A percentile compares a stretch with the other conserved stretches of the same genome.
Evolutionary conservation across 1,139 yeast genomes (phyloP).

Genomic region (Pichiaceae sp.): DNA sequence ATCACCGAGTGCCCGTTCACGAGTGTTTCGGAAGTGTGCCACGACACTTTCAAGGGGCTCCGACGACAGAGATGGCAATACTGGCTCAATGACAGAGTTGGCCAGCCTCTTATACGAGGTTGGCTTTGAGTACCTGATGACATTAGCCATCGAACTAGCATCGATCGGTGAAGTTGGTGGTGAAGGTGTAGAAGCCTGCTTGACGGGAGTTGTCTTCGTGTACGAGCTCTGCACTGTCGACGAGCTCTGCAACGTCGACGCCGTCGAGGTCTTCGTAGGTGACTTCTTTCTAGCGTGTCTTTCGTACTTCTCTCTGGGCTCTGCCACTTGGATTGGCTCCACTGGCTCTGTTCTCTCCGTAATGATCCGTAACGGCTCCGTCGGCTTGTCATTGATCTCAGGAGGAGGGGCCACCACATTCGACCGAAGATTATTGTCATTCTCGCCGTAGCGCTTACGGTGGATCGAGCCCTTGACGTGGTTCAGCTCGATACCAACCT

Average conservation of each 20-base stretch:
- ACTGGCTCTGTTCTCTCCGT: conserved; percentile 2
- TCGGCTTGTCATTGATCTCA: conserved; percentile 2
- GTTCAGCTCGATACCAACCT: conserved; percentile 24
- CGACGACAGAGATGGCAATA: conserved; percentile 22
- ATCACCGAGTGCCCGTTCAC: conserved; percentile 27
- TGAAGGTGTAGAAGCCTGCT: background rate
- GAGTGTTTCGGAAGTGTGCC: conserved; percentile 20
- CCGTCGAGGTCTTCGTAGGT: background rate
- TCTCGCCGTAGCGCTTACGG: background rate
- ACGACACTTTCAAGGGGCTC: conserved; percentile 18
- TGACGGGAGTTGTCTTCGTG: background rate
- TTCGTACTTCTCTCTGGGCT: background rate
- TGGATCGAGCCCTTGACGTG: conserved; percentile 9
- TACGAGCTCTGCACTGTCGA: background rate
- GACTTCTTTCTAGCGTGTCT: background rate
- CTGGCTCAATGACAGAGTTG: conserved; percentile 22
- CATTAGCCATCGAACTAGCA: background rate
- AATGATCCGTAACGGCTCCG: conserved; percentile 5
- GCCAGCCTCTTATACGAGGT: conserved; percentile 13
- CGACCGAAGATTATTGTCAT: background rate
- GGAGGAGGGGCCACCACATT: conserved; percentile 3
- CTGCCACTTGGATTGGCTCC: background rate
- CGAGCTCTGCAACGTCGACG: background rate
- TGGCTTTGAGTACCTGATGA: conserved; percentile 13
- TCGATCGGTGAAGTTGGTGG: background rate